Conservation (phyloP, 1,284 basidiomycete genomes). For the Heterobasidion irregulare region DNA sequence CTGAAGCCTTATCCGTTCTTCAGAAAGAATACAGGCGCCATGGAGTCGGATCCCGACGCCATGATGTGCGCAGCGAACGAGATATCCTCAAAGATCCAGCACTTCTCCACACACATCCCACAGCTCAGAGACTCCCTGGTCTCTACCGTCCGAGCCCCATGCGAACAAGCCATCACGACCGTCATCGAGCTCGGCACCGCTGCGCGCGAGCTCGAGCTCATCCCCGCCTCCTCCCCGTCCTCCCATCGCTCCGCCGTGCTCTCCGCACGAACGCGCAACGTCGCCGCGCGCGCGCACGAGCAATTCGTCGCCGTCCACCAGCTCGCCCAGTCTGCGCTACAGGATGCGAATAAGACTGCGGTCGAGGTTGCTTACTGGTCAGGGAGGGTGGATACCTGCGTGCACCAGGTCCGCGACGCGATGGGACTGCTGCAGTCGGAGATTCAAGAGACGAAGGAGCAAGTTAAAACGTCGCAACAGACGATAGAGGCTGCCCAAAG, state of each 20-base stretch:
- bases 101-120: background rate
- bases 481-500: background rate
- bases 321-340: background rate
- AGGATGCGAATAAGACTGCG: background rate
- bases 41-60: background rate
- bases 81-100: background rate
- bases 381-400: background rate
- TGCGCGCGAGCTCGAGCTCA: background rate
- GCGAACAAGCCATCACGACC: background rate
- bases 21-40: too few species aligned
- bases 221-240: background rate
- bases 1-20: too few species aligned
- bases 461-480: background rate
- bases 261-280: background rate
- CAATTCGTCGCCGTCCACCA: slow-evolving; percentile 1
- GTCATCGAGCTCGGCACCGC: background rate
- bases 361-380: slow-evolving; percentile 1
- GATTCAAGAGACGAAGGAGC: background rate
- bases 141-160: background rate
- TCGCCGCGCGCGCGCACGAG: background rate
- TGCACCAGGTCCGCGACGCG: background rate
- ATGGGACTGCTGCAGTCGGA: background rate
- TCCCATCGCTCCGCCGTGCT: background rate
- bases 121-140: background rate
- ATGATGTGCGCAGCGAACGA: background rate